These are phyloP conservation scores for Selenicereus undatus DNA, from an alignment of 148 eudicot genomes.

Conservation along the genomic window DNA sequence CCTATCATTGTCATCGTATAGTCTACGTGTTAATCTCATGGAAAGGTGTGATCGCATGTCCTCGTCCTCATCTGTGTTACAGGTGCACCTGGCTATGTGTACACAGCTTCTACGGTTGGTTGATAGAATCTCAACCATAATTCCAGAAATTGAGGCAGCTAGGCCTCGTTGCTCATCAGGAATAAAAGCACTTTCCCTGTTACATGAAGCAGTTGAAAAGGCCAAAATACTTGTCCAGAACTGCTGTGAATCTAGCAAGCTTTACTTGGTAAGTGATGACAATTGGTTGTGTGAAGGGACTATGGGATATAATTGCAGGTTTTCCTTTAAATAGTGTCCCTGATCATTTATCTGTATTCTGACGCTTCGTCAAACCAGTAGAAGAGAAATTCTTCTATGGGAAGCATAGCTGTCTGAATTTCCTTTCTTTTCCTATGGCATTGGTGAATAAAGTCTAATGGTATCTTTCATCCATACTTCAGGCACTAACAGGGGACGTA, in stretches of 20 bases:
- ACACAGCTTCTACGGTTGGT: conserved; percentile 46
- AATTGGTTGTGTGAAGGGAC: background rate
- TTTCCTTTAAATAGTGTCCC: background rate
- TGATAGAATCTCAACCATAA: conserved; percentile 40
- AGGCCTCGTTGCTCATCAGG: conserved; percentile 73
- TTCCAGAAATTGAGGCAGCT: conserved; percentile 72
- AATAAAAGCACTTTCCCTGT: conserved; percentile 59
- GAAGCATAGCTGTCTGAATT: background rate
- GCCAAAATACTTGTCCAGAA: conserved; percentile 52
- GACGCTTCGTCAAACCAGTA: background rate
- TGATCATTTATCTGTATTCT: background rate
- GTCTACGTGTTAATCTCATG: background rate
- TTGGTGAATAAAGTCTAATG: conserved; percentile 2
- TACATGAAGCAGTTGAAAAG: conserved; percentile 50
- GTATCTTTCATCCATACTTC: conserved; percentile 9
- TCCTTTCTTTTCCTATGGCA: background rate
- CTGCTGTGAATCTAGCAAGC: conserved; percentile 73
- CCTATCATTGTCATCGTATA: background rate
- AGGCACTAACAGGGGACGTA: conserved; percentile 80
- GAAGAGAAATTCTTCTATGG: background rate
- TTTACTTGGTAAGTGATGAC: conserved; percentile 67
- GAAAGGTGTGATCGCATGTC: background rate
- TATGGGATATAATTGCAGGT: background rate
- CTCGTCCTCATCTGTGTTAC: conserved; percentile 10
- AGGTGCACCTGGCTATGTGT: conserved; percentile 85